Evolutionary conservation across 352 stramenopile genomes (phyloP).

Genomic region (Salisapilia sapeloensis): DNA sequence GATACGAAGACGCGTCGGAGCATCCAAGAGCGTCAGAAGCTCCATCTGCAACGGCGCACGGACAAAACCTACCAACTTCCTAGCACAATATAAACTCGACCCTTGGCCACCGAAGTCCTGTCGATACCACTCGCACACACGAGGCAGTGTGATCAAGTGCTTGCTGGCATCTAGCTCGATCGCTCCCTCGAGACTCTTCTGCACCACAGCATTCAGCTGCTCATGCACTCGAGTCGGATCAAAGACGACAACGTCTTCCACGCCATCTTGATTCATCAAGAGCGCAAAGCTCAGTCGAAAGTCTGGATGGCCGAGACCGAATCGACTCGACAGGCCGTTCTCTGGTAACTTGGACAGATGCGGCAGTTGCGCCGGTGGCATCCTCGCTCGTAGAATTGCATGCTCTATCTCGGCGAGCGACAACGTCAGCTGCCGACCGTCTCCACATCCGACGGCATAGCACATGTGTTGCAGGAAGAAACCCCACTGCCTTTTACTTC

Average conservation of each 20-base stretch:
- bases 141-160: conserved; percentile 24
- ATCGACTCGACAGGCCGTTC: conserved; percentile 6
- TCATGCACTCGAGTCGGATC: conserved; percentile 30
- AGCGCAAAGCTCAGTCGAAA: conserved; percentile 64
- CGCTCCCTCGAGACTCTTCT: conserved; percentile 12
- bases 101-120: conserved; percentile 33
- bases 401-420: conserved; percentile 72
- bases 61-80: conserved; percentile 65
- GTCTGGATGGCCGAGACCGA: conserved; percentile 44
- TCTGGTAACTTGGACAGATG: conserved; percentile 11
- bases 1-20: conserved; percentile 20
- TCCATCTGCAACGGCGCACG: conserved; percentile 17
- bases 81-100: conserved; percentile 33
- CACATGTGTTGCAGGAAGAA: conserved; percentile 37
- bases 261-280: conserved; percentile 24
- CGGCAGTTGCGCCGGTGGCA: conserved; percentile 26
- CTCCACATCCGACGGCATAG: conserved; percentile 32
- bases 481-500: conserved; percentile 33
- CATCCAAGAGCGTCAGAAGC: conserved; percentile 23
- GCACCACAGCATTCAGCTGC: conserved; percentile 40
- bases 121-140: conserved; percentile 61
- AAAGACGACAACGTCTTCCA: conserved; percentile 11
- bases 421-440: conserved; percentile 10
- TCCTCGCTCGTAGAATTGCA: conserved; percentile 33
- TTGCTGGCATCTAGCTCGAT: conserved; percentile 11